Base-by-base conservation (phyloP, 768 basidiomycete genomes). In the Tricholoma hemisulphureum region DNA sequence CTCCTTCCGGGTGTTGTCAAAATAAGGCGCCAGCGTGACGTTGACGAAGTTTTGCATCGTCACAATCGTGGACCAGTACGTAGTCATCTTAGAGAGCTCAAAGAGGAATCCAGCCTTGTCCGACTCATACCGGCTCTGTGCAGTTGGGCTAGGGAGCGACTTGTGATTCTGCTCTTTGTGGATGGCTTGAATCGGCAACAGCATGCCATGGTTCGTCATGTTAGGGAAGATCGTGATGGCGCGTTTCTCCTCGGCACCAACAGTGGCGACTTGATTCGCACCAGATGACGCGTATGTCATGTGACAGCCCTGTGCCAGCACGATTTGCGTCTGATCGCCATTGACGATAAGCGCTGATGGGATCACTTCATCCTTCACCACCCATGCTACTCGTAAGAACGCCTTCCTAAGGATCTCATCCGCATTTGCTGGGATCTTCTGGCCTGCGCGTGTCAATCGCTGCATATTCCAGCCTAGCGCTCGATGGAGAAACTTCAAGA, bases 191-290 rank as follows among this genome's bases (percentile, higher is more conserved):
- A 77, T 65, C 7, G 74, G 76, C 3, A 79, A 65, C 10, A 73
- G 37, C 0, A 51, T 55, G 1, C 78, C 76, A 45, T 61, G 56
- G 8, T 41, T 59, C 0, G 76, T 67, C 11, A 76, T 58, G 0
- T 67, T 68, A 8, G 72, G 67, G 9, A 76, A 45, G 1, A 79
- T 18, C 0, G 77, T 79, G 51, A 78, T 73, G n/a, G 78, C 78
- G 1, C 70, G 64, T 60, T 80, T 80, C 56, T 79, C 77, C 1
- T 77, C 76, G 8, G 55, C 34, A 1, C 79, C 77, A 4, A 70
- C 51, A 2, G 67, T 56, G 1, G 63, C 46, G 3, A 80, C 73
- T 55, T 80, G 78, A 55, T 73, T 72, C 0, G 65, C 57, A 1
- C 75, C 71, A 0, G 23, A 58, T 21, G 60, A 21, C 1, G 59